Evolutionary conservation across 805 yeast genomes (phyloP).

Genomic region (Cyberlindnera galapagoensis): DNA sequence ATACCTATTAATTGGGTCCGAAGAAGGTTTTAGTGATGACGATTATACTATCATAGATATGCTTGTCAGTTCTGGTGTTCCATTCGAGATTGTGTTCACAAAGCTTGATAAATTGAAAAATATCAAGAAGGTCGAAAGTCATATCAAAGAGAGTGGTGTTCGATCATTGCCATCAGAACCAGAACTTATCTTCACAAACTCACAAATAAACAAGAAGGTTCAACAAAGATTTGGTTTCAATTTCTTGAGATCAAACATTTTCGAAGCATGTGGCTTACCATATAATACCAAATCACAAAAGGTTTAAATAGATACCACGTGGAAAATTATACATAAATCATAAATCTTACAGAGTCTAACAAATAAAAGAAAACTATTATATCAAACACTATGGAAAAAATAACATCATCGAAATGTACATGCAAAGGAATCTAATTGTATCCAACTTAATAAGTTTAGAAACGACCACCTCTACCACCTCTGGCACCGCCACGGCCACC

Average conservation of each 20-base stretch:
- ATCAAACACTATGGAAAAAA: slow-evolving; percentile 10
- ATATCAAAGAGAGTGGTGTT: slow-evolving; percentile 32
- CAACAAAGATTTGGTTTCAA: slow-evolving; percentile 45
- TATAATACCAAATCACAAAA: slow-evolving; percentile 21
- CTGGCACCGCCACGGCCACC: slow-evolving; percentile 20
- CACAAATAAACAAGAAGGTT: slow-evolving; percentile 30
- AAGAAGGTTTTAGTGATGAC: slow-evolving; percentile 49
- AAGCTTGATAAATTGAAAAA: slow-evolving; percentile 56
- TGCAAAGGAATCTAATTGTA: not conserved
- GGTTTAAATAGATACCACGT: slow-evolving; percentile 4
- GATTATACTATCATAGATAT: slow-evolving; percentile 49
- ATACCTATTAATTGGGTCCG: slow-evolving; percentile 55
- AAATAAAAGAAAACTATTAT: slow-evolving; percentile 1
- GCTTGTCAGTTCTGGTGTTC: slow-evolving; percentile 48
- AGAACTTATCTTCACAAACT: slow-evolving; percentile 43
- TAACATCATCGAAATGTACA: slow-evolving; percentile 1
- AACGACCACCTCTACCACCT: slow-evolving; percentile 22
- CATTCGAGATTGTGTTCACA: slow-evolving; percentile 71
- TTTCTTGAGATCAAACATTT: slow-evolving; percentile 42
- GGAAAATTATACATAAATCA: slow-evolving; percentile 2
- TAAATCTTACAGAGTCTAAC: not conserved
- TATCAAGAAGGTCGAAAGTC: slow-evolving; percentile 31
- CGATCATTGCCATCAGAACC: slow-evolving; percentile 37
- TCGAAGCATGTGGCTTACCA: slow-evolving; percentile 45
- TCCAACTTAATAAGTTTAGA: slow-evolving; percentile 7